Evolutionary conservation across 2,329 filamentous ascomycete species (phyloP), one percentile per base, ranked within the genome.

Genomic region (Paecilomyces variotii): DNA sequence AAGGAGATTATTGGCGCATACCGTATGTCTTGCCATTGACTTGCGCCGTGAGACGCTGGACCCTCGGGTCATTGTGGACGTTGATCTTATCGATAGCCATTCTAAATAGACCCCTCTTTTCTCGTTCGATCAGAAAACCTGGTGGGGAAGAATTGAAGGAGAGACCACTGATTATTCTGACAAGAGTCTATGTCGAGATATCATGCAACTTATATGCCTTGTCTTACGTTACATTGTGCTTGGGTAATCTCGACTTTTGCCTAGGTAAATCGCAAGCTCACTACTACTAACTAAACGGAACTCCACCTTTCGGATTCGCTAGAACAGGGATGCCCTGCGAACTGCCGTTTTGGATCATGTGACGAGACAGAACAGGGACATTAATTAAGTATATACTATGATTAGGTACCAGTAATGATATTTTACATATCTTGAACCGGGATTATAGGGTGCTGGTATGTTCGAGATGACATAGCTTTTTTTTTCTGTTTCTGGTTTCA

Each of bases 21-120:
- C 80, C 84, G 76, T 94, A 96, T 34, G 79, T 89, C 66, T 83
- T 82, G 63, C 87, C 87, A 64, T 88, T 86, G 59, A 92, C 77
- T 56, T 79, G 76, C 50, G 84, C 82, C 57, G 81, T 85, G 66
- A 84, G 81, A 70, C 86, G 82, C 67, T 85, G 77, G 66, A 91
- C 81, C 62, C 89, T 83, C 34, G 84, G 68, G 76, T 93, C 90
- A 61, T 83, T 80, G 49, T 81, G 81, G 24, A 80, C 79, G 55
- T 74, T 72, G 62, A 93, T 82, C 70, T 88, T 88, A 69, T 87
- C 83, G 50, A 81, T 72, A 55, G 81, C 69, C 80, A 83, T 85
- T 26, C 27, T 28, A 2, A 7, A 19, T 2, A 19, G 7, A 32
- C 30, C 39, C 9, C 19, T n/a, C 14, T 39, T 39, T 39, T 39